Base-by-base conservation (phyloP, 495 filamentous ascomycete species). In the Trichoderma erinaceum region DNA sequence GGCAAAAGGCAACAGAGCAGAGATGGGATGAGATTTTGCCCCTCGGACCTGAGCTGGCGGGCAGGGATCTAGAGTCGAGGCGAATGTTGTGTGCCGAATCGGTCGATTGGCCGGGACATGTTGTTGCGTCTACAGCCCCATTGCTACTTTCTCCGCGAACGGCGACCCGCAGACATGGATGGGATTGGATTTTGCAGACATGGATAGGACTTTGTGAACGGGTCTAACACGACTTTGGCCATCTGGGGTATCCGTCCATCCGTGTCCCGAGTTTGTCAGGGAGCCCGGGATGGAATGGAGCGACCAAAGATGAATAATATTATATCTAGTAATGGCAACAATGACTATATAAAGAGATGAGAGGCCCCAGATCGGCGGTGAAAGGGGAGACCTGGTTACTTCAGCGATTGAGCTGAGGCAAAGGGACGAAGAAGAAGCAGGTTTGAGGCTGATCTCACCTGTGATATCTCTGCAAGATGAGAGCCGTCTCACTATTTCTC, bases 161-260 rank as follows among this genome's bases (percentile, higher is more conserved):
- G 13, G 56, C 13, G 25, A 13, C 56, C 56, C 25, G 25, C 56
- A 29, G 56, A 61, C 56, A 61, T 61, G 56, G 56, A 61, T 61
- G 5, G 56, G 56, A 32, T 61, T 32, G 56, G 56, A 32, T 32
- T 61, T 4, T 61, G 50, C 50, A 46, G 43, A 46, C 43, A 46
- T 48, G 44, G 44, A 48, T 7, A 56, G 18, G 50, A 25, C 50
- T n/a, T 21, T 56, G 50, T 18, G 4, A 0, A 38, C 8, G 35
- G 7, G 35, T 61, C 6, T 25, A 29, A 11, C n/a, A 25, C 16
- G 25, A 61, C 11, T 13, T 32, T 61, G 56, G 11, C 12, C 11
- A 25, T 10, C 25, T 32, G 56, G 12, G 13, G 12, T 29, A 25
- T 61, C 56, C 56, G 56, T 61, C 23, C 13, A 25, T 32, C 56